phyloP scores from a whole-genome alignment of 2,329 filamentous ascomycete species.

The Penicillium decumbens region DNA sequence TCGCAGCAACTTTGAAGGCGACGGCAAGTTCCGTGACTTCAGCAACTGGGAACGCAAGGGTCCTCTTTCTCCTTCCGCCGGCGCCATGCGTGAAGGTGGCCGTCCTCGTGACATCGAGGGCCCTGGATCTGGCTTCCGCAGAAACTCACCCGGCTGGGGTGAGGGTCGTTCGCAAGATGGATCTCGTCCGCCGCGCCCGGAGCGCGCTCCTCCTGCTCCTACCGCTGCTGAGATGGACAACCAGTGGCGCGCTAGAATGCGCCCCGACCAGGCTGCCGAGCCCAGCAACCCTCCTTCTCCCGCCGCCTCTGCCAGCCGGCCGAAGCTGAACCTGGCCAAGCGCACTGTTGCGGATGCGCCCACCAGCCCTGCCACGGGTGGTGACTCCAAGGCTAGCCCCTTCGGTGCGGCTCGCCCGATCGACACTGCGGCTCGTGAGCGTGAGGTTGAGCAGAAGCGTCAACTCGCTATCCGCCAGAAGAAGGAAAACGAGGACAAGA shows the following conservation, averaged over 20 bases:
- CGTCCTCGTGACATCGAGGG: constrained; percentile 58
- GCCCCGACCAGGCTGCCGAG: constrained; percentile 73
- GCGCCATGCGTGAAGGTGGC: constrained; percentile 54
- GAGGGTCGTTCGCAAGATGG: constrained; percentile 66
- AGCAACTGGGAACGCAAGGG: constrained; percentile 94
- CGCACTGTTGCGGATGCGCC: constrained; percentile 78
- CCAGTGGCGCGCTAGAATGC: constrained; percentile 90
- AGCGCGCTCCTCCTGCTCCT: constrained; percentile 64
- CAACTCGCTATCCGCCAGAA: constrained; percentile 70
- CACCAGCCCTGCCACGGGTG: constrained; percentile 39
- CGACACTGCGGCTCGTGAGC: constrained; percentile 84
- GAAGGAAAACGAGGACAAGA: constrained; percentile 81
- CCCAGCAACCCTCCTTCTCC: constrained; percentile 64
- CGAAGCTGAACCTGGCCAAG: constrained; percentile 83
- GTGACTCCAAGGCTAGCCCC: constrained; percentile 78
- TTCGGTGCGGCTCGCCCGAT: constrained; percentile 93
- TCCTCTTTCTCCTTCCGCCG: constrained; percentile 68
- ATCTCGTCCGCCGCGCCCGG: constrained; percentile 71
- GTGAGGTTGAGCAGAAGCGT: constrained; percentile 84
- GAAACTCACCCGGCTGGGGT: constrained; percentile 70
- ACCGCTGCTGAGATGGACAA: constrained; percentile 90
- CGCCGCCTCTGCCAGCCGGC: constrained; percentile 59
- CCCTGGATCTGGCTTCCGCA: constrained; percentile 56
- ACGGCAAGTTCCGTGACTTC: constrained; percentile 75
- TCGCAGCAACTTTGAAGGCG: constrained; percentile 63